These are phyloP conservation scores for Apophysomyces trapeziformis DNA, from an alignment of 371 early-diverging fungal genomes.

Conservation along the genomic window DNA sequence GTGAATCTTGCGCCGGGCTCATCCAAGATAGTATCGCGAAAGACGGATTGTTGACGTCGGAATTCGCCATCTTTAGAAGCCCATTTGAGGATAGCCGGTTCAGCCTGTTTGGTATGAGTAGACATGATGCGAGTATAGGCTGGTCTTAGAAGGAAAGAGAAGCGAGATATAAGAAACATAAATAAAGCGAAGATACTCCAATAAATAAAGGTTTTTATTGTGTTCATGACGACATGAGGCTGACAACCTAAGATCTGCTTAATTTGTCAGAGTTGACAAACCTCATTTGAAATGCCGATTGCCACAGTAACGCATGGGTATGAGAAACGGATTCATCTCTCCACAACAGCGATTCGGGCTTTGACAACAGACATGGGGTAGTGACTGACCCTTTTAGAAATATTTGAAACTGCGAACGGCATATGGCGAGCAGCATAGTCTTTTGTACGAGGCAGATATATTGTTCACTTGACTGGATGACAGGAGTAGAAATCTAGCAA, in stretches of 20 bases:
- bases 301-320: background rate
- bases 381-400: too few relatives aligned
- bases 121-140: constrained; percentile 14
- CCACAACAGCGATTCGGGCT: too few relatives aligned
- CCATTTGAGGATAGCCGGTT: constrained; percentile 68
- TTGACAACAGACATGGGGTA: too few relatives aligned
- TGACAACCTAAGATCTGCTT: background rate
- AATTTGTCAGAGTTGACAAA: constrained; percentile 12
- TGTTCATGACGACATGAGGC: background rate
- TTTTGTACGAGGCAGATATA: too few relatives aligned
- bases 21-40: constrained; percentile 72
- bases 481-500: too few relatives aligned
- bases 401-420: too few relatives aligned
- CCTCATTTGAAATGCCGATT: background rate
- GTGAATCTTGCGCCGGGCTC: constrained; percentile 68
- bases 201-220: background rate
- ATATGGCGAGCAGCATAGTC: too few relatives aligned
- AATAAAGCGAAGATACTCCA: background rate
- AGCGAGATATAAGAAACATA: constrained; percentile 10
- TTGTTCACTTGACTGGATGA: too few relatives aligned
- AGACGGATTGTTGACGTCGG: constrained; percentile 82
- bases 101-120: constrained; percentile 13
- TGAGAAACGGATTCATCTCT: too few relatives aligned
- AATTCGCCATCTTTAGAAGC: constrained; percentile 85
- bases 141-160: background rate